Conservation (phyloP, 2,329 filamentous ascomycete species). For the Aurifilum marmelostoma region DNA sequence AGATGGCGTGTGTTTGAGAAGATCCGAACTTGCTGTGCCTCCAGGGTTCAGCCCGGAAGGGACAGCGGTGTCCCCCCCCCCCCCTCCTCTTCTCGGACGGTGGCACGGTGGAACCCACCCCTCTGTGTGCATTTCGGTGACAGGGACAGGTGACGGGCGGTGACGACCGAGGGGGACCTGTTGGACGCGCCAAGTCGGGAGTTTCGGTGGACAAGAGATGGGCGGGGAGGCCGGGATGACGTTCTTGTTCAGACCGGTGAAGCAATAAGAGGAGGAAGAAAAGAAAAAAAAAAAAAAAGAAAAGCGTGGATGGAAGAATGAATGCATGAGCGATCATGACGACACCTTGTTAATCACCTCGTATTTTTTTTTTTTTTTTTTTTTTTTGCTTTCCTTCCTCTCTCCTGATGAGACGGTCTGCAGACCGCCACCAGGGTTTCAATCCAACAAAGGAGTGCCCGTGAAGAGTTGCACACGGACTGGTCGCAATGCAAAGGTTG, state of each 20-base stretch:
- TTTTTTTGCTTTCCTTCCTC: background rate
- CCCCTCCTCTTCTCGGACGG: background rate
- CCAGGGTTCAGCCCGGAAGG: background rate
- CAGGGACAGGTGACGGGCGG: conserved; percentile 11
- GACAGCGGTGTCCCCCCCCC: background rate
- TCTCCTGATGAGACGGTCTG: background rate
- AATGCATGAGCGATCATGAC: conserved; percentile 8
- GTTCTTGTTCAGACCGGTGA: background rate
- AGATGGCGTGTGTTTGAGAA: background rate
- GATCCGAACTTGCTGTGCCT: background rate
- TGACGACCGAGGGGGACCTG: background rate
- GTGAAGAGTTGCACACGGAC: background rate
- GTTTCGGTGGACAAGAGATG: background rate
- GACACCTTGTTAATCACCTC: too few species aligned
- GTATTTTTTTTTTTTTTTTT: background rate
- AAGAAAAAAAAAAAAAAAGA: background rate
- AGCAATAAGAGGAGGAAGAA: background rate
- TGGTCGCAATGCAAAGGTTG: background rate
- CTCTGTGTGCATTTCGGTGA: background rate
- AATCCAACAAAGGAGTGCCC: background rate
- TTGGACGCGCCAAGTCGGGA: background rate
- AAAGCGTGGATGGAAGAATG: background rate
- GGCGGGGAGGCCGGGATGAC: background rate
- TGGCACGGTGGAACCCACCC: background rate
- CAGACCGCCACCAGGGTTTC: background rate